Evolutionary conservation across 129 eudicot genomes (phyloP), one percentile per base, ranked within the genome.

Genomic region (Solidago caesia): DNA sequence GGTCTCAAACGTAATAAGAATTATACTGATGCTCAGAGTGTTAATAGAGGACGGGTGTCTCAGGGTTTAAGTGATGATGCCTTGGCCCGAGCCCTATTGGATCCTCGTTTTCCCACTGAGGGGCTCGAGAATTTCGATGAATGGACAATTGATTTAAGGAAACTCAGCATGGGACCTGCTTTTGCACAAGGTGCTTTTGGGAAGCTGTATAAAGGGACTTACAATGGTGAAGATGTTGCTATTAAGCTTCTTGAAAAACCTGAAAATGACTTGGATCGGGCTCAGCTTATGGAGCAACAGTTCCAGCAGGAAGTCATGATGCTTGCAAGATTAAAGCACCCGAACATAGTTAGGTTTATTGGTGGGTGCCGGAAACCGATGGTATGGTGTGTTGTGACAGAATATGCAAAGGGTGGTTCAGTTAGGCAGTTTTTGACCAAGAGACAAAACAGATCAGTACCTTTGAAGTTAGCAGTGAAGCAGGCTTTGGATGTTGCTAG

Each of bases 401-500:
- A 95, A 73, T 95, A 95, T 80, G 99, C 99, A 14, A 95, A 89
- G 79, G 99, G 99, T 45, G 99, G 99, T 63, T 95, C 99, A 13
- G 99, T 95, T 41, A 85, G 99, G 14, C 99, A 95, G 80, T 95
- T 91, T 85, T 64, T 95, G 78, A 77, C 89, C 1, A 95, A 83
- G 85, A 80, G 99, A 68, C 91, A 87, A 75, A 91, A 91, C 57
- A 79, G 97, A 69, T 82, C 97, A 0, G 99, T 88, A 70, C 96
- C 97, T 64, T 82, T 94, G 82, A 94, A 88, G 72, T 68, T 91
- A 66, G 99, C 99, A 9, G 99, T 94, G 42, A 94, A 94, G 85
- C 99, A 94, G 82, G 99, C 99, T 12, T 74, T 94, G 84, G 99
- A 94, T 85, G 99, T 94, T 7, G 99, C 99, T 3, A 86, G 96